Evolutionary conservation across 2,329 filamentous ascomycete species (phyloP).

Genomic region (Monilinia fructigena): DNA sequence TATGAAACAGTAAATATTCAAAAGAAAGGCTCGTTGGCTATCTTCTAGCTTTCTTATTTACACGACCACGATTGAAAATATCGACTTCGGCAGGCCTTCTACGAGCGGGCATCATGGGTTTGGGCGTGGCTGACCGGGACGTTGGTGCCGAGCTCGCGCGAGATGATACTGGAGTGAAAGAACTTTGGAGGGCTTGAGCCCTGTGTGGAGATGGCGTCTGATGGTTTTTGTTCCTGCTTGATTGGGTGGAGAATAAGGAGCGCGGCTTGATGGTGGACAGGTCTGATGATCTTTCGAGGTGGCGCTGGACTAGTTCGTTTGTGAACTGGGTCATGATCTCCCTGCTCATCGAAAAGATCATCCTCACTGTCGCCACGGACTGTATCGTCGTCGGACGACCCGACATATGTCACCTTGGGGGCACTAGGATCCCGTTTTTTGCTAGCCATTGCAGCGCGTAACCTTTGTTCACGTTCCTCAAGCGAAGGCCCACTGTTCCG

Average conservation of each 20-base stretch:
- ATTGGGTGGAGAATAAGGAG: conserved; percentile 4
- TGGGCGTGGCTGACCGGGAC: conserved; percentile 2
- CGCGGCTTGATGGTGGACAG: conserved; percentile 17
- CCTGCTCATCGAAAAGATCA: conserved; percentile 33
- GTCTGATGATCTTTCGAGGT: conserved; percentile 11
- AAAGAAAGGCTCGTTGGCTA: not conserved
- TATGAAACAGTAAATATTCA: not conserved
- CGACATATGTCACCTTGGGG: conserved; percentile 30
- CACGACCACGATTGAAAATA: conserved; percentile 25
- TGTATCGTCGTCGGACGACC: conserved; percentile 32
- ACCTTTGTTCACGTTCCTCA: conserved; percentile 42
- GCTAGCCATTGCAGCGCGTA: conserved; percentile 33
- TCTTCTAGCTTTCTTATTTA: conserved; percentile 22
- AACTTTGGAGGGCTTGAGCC: not conserved
- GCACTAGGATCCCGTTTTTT: conserved; percentile 11
- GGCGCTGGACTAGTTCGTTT: conserved; percentile 18
- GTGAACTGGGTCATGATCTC: not conserved
- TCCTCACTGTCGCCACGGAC: conserved; percentile 27
- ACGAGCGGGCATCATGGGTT: conserved; percentile 15
- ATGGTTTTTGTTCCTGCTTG: conserved; percentile 5
- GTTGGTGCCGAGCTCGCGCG: conserved; percentile 11
- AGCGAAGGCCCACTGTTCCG: conserved; percentile 31
- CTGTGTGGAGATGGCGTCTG: not conserved
- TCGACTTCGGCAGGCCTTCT: conserved; percentile 15
- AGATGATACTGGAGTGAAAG: not conserved